A percentile compares a stretch with the other conserved stretches of the same genome.
Conservation (phyloP, 345 rosid genomes). For the Populus tremula region DNA sequence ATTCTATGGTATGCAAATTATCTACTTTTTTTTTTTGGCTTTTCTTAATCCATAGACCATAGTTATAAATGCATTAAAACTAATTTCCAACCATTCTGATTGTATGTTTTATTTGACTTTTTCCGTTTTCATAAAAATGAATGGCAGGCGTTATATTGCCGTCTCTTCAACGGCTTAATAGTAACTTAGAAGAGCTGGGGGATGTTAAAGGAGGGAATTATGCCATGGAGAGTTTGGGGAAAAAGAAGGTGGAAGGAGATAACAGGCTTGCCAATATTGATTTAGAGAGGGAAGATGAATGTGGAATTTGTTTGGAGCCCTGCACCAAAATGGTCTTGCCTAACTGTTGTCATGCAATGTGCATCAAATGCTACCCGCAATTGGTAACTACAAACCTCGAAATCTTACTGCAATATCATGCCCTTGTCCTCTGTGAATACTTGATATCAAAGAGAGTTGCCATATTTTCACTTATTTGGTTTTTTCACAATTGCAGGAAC, state of each 20-base stretch:
- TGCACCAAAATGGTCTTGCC: conserved; percentile 93
- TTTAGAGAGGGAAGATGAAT: conserved; percentile 87
- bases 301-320: conserved; percentile 96
- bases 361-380: conserved; percentile 93
- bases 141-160: conserved; percentile 79
- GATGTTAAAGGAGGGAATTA: conserved; percentile 28
- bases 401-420: neutral
- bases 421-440: neutral
- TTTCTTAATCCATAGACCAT: neutral
- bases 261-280: conserved; percentile 44
- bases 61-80: neutral
- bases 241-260: conserved; percentile 50
- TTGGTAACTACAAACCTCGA: conserved; percentile 47
- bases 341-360: conserved; percentile 90
- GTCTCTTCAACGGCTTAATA: conserved; percentile 69
- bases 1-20: conserved; percentile 60
- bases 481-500: conserved; percentile 55
- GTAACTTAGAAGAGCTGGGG: conserved; percentile 47
- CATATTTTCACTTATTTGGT: neutral
- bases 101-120: neutral
- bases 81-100: neutral
- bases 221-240: conserved; percentile 29
- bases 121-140: neutral
- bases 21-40: neutral
- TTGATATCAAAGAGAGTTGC: neutral